phyloP scores from a whole-genome alignment of 345 rosid genomes.

The Lepidium africanum region DNA sequence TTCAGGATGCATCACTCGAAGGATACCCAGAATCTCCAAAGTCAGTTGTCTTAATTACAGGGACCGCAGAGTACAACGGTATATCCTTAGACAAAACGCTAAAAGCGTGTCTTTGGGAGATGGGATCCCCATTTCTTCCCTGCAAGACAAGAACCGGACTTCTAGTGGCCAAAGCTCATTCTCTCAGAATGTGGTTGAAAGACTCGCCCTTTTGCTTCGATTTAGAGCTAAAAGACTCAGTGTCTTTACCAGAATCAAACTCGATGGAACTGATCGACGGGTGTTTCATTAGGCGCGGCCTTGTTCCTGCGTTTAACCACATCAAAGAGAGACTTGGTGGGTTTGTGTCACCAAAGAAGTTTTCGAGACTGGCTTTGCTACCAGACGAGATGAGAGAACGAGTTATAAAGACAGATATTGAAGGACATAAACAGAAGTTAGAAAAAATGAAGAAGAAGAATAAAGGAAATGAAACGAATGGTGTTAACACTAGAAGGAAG shows the following conservation, averaged over 20 bases:
- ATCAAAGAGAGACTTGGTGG: conserved; percentile 81
- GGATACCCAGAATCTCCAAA: conserved; percentile 87
- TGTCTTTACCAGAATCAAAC: conserved; percentile 57
- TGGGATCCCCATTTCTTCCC: conserved; percentile 94
- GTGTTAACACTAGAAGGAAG: conserved; percentile 9
- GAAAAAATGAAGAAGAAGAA: conserved; percentile 46
- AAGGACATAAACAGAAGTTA: conserved; percentile 50
- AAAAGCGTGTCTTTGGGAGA: conserved; percentile 93
- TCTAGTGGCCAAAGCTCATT: conserved; percentile 84
- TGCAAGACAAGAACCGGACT: conserved; percentile 76
- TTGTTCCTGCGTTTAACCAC: conserved; percentile 87
- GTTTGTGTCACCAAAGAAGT: conserved; percentile 71
- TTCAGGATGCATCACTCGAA: conserved; percentile 89
- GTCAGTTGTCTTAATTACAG: conserved; percentile 82
- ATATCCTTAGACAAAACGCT: conserved; percentile 75
- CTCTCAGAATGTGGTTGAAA: conserved; percentile 96
- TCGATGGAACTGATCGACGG: conserved; percentile 82
- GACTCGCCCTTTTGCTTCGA: conserved; percentile 95
- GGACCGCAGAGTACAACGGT: conserved; percentile 77
- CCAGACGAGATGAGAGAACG: conserved; percentile 61
- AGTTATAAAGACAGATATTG: conserved; percentile 66
- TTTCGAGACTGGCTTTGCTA: conserved; percentile 73
- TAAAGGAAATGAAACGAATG: conserved; percentile 7
- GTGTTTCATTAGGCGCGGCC: conserved; percentile 72
- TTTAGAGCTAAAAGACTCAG: conserved; percentile 69